Evolutionary conservation across 257 asterid genomes (phyloP), one percentile per base, ranked within the genome.

Genomic region (Schizonepeta tenuifolia): DNA sequence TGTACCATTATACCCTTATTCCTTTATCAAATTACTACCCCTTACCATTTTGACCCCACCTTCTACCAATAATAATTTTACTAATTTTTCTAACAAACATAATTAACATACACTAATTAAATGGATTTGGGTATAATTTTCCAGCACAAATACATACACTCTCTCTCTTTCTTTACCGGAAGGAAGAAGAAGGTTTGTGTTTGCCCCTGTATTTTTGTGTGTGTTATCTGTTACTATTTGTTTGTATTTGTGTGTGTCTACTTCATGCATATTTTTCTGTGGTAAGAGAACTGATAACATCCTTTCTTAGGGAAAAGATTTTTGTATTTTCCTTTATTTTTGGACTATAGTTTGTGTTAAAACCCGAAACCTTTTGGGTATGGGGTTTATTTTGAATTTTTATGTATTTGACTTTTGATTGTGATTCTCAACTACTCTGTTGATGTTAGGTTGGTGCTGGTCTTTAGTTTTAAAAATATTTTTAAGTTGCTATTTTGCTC

Each of bases 241-340:
- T 1, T 50, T n/a, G n/a, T n/a, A n/a, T n/a, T n/a, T n/a, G n/a
- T n/a, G n/a, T 33, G 7, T 43, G 18, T 1, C 15, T 63, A 21
- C 46, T 65, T 21, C 64, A 57, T 57, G 74, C 67, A 33, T 36
- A 24, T n/a, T n/a, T n/a, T 18, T 54, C 57, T 33, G 61, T 6
- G 38, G 17, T 5, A 28, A 28, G 9, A 55, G 35, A 58, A 9
- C 67, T 46, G 17, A 1, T 21, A 21, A 2, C 14, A n/a, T 5
- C 41, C n/a, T 28, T n/a, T 6, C 15, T 18, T 1, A 6, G 12
- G 18, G 28, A 20, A 24, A 40, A 40, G 58, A 38, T 63, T 64
- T 47, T 62, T 13, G 10, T 31, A 0, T 6, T 47, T 17, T 50
- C 26, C 5, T 63, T 15, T 72, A 11, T 62, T 50, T 50, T 50